Evolutionary conservation across 306 rosid species (phyloP).

Genomic region (Sindora glabra): DNA sequence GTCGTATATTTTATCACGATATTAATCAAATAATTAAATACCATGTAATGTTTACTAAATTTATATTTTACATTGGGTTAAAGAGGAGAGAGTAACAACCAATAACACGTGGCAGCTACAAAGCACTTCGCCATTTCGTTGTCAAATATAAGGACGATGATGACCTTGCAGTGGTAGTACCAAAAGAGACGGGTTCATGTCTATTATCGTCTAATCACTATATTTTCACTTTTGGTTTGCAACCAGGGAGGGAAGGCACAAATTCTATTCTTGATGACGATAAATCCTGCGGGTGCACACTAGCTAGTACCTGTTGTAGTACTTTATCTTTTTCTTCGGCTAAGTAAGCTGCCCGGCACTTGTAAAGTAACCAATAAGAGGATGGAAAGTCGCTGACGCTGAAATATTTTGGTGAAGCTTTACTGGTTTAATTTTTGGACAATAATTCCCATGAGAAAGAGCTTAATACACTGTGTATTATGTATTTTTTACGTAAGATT

Average conservation of each 20-base stretch:
- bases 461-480: no score
- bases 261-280: slow-evolving; percentile 18
- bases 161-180: slow-evolving; percentile 11
- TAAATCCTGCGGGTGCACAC: slow-evolving; percentile 11
- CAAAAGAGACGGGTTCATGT: background rate
- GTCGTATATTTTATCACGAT: no score
- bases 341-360: no score
- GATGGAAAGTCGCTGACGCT: no score
- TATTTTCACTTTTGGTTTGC: background rate
- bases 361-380: no score
- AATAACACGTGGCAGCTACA: slow-evolving; percentile 29
- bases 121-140: background rate
- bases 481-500: no score
- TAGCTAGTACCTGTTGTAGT: background rate
- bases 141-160: background rate
- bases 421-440: no score
- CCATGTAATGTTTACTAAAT: background rate
- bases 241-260: slow-evolving; percentile 38
- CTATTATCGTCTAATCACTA: background rate
- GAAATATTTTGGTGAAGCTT: no score
- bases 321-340: slow-evolving; percentile 17
- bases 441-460: no score
- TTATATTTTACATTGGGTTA: background rate
- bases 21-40: background rate
- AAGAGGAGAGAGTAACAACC: background rate